Base-by-base conservation (phyloP, 352 stramenopile species). In the Globisporangium nagaii region DNA sequence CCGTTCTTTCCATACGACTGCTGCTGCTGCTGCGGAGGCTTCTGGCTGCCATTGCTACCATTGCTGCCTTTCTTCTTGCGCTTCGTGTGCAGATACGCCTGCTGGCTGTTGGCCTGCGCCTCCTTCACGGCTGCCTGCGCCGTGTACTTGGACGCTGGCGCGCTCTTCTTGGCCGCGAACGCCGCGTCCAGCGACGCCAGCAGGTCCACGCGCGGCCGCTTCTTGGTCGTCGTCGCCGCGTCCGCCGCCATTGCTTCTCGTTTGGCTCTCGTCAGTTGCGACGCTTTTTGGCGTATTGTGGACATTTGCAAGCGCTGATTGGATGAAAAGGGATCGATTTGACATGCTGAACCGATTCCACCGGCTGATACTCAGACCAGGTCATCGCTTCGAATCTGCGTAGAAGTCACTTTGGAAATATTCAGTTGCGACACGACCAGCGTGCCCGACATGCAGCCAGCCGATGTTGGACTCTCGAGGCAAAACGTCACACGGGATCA, bases 171-270 rank as follows among this genome's bases (percentile, higher is more conserved):
- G n/a, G 58, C 46, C 47, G 75, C 75, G 44, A 92, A 92, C 17
- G 73, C 75, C 25, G 76, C 81, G 53, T 92, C 81, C 40, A 92
- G 70, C 44, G 81, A 88, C 56, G 81, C 80, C 19, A 92, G 61
- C n/a, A 89, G 64, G 61, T 92, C 81, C n/a, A 59, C 67, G 30
- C 71, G 71, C 58, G 77, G 75, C 13, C 77, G 75, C 71, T 90
- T 90, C 70, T 86, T 86, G 24, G 17, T 37, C 40, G 11, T 37
- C 40, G 11, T 53, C 11, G 40, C 46, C 20, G 62, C 45, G 31
- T 58, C 55, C 0, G 42, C 50, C 31, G 49, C 59, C 69, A 74
- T 75, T 27, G 41, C 22, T 28, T 20, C 20, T 31, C 7, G 40
- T 31, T n/a, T 30, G 22, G 12, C 11, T 30, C 20, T 46, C 10